These are phyloP conservation scores for Sporisorium reilianum DNA, from an alignment of 1,284 basidiomycete species.

Conservation along the genomic window DNA sequence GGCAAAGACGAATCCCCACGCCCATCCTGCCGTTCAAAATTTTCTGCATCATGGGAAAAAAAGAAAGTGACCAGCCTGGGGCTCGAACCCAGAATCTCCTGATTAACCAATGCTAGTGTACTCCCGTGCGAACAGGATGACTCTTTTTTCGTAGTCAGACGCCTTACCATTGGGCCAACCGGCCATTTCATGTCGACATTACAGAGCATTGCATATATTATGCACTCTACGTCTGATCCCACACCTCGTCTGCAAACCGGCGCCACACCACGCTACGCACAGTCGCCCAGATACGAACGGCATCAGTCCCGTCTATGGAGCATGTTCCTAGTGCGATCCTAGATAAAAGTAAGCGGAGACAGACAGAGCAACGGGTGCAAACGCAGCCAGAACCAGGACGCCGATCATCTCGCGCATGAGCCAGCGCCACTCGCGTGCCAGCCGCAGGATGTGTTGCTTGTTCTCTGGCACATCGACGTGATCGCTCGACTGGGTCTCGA, in stretches of 20 bases:
- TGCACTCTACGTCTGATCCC: too few relatives aligned
- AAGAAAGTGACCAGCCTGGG: slow-evolving; percentile 51
- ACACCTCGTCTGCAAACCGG: too few relatives aligned
- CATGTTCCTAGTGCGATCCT: background rate
- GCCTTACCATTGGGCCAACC: slow-evolving; percentile 62
- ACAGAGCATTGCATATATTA: background rate
- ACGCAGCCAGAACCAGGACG: slow-evolving; percentile 11
- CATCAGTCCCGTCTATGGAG: too few relatives aligned
- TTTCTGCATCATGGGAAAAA: too few relatives aligned
- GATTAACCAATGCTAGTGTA: slow-evolving; percentile 20
- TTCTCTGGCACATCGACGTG: slow-evolving; percentile 30
- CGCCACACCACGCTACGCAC: too few relatives aligned
- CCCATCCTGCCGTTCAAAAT: too few relatives aligned
- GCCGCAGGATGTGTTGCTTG: slow-evolving; percentile 19
- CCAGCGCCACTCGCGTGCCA: slow-evolving; percentile 40
- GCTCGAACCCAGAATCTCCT: slow-evolving; percentile 61
- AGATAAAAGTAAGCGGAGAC: background rate
- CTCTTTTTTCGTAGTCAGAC: slow-evolving; percentile 59
- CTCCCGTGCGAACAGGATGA: background rate
- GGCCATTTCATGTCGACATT: slow-evolving; percentile 16
- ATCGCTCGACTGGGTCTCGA: slow-evolving; percentile 25
- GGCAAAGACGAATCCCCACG: too few relatives aligned
- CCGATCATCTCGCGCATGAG: slow-evolving; percentile 52
- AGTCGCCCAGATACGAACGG: too few relatives aligned
- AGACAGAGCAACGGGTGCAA: background rate